Evolutionary conservation across 1,284 basidiomycete species (phyloP).

Genomic region (Paramarasmius palmivorus): DNA sequence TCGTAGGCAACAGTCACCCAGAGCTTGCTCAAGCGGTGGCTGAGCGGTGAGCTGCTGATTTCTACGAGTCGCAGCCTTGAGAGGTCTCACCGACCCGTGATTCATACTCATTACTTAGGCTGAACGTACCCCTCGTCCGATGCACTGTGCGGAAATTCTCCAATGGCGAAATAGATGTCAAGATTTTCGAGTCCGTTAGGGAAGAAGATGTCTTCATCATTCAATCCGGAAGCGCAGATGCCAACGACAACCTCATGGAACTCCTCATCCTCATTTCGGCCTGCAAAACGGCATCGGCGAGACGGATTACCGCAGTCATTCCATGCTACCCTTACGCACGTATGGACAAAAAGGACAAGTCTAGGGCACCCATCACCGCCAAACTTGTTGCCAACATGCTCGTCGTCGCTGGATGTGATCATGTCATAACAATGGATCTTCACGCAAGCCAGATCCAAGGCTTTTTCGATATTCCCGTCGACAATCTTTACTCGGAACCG

Average conservation of each 20-base stretch:
- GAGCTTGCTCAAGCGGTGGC: constrained; percentile 94
- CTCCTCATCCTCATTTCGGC: constrained; percentile 90
- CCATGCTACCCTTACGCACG: constrained; percentile 97
- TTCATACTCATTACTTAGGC: constrained; percentile 57
- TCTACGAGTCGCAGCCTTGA: constrained; percentile 39
- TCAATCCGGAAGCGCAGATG: constrained; percentile 79
- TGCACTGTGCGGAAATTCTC: constrained; percentile 96
- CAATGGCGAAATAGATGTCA: constrained; percentile 92
- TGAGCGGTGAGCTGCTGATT: constrained; percentile 82
- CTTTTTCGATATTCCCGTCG: constrained; percentile 98
- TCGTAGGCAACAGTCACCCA: constrained; percentile 93
- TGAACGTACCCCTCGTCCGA: constrained; percentile 88
- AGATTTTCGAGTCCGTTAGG: constrained; percentile 91
- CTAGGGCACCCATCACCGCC: constrained; percentile 94
- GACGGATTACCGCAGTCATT: constrained; percentile 97
- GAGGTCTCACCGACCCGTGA: constrained; percentile 45
- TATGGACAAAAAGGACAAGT: constrained; percentile 99
- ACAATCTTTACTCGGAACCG: constrained; percentile 92
- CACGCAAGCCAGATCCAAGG: constrained; percentile 99
- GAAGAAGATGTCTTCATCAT: constrained; percentile 99
- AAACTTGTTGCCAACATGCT: constrained; percentile 99
- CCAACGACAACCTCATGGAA: constrained; percentile 89
- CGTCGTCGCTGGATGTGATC: constrained; percentile 94
- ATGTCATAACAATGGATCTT: constrained; percentile 98
- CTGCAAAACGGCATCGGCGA: constrained; percentile 96